Evolutionary conservation across 129 eudicot species (phyloP), one percentile per base, ranked within the genome.

Genomic region (Helianthus tuberosus): DNA sequence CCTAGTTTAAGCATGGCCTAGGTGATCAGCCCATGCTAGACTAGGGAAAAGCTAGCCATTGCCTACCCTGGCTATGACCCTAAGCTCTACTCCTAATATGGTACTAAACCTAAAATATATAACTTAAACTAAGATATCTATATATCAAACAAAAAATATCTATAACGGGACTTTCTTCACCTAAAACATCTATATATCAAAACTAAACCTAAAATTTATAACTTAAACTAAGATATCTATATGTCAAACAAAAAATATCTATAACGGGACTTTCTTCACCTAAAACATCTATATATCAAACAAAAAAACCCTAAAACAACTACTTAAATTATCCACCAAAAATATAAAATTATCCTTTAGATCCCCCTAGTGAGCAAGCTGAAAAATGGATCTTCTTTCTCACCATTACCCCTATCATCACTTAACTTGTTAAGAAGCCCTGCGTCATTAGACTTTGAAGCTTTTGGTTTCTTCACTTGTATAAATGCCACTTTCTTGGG

Each of bases 401-500:
- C 59, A 55, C 39, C 83, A 66, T 14, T 71, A 47, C 43, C 64
- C 43, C 5, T 27, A 25, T 60, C 59, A 50, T 75, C 83, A 35
- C 60, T 61, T 4, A 59, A 77, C 75, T 84, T 78, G 43, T 35
- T n/a, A 8, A n/a, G 72, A 14, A 59, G 32, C 51, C 80, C 0
- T 7, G 59, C 67, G 25, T 71, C 77, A 44, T 81, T 64, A 29
- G 69, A 32, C 29, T 78, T 53, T 60, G 83, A 68, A 57, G 86
- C 77, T 47, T 77, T 59, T 4, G 90, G 92, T 58, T 55, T 84
- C 78, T 84, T 84, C 35, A 93, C 89, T 11, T 90, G 66, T 57
- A 93, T 66, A 70, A 89, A 93, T 11, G 97, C 98, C 52, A 93
- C 96, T 77, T 80, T 86, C 13, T 81, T 82, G 41, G 79, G 64